Base-by-base conservation (phyloP, 768 basidiomycete genomes). In the Kwoniella sp. region DNA sequence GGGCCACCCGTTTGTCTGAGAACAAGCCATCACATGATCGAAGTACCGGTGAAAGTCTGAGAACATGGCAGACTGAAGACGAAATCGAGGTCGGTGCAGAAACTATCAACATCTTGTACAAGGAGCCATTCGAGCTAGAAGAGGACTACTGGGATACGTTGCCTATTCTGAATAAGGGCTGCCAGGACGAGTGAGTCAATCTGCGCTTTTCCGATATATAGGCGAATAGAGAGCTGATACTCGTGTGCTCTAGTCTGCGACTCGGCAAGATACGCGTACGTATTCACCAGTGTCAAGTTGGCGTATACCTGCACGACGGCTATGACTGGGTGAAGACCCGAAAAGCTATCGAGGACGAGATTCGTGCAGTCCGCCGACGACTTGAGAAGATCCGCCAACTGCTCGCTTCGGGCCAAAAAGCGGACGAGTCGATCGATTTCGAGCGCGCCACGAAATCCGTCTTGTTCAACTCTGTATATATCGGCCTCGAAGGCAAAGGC, bases 281-380 rank as follows among this genome's bases (percentile, higher is more conserved):
- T 26, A 72, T 91, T 4, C 83, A 85, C 48, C 81, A 89, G 48
- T 87, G 86, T 59, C 85, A 90, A 69, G 79, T 90, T 54, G 85
- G 85, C 0, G 73, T 97, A 25, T 85, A 88, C 57, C 84, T 99
- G 2, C 91, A 96, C 75, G 92, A 93, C 62, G 96, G 96, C 1
- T 99, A 93, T 73, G 96, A 99, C 77, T 99, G 96, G 94, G 81
- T 77, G 1, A 84, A 84, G 54, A 99, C 96, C 2, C 88, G 95
- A 31, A 88, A 85, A 81, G 86, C 86, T 1, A 93, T 99, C 60
- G 91, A 94, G 76, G 87, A 90, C 38, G 89, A 93, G 78, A 86
- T 92, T 52, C 91, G 89, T 75, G 89, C 90, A 48, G 92, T 98
- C 84, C 87, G 92, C 54, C 87, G 88, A 58, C 87, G 87, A 30